Conservation (phyloP, 176 grass and related monocot genomes). For the Rhipidocladum racemiflorum region DNA sequence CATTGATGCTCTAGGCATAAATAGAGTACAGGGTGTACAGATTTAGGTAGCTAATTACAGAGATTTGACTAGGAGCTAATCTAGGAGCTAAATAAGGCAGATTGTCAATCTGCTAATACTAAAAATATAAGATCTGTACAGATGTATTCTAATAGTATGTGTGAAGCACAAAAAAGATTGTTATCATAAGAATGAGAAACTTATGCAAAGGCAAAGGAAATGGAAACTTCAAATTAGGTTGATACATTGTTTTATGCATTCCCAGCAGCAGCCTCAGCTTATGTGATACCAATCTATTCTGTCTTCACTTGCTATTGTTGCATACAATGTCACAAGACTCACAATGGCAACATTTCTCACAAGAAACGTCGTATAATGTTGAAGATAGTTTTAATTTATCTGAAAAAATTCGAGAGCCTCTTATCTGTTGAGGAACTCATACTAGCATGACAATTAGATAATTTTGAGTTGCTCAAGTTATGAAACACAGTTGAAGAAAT, state of each 20-base stretch:
- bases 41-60: too few relatives aligned
- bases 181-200: neutral
- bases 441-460: neutral
- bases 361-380: neutral
- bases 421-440: neutral
- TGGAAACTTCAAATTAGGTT: neutral
- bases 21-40: too few relatives aligned
- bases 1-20: too few relatives aligned
- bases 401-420: neutral
- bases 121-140: too few relatives aligned
- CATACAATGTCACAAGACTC: neutral
- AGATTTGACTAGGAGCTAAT: too few relatives aligned
- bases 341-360: neutral
- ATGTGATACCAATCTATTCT: neutral
- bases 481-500: neutral
- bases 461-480: neutral
- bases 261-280: neutral
- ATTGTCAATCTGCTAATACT: too few relatives aligned
- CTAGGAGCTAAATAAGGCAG: too few relatives aligned
- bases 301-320: neutral
- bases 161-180: neutral
- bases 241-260: conserved; percentile 6
- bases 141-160: too few relatives aligned
- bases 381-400: neutral
- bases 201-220: conserved; percentile 4